These are phyloP conservation scores for Andalucia godoyi DNA, from an alignment of 78 protist species.

Conservation along the genomic window DNA sequence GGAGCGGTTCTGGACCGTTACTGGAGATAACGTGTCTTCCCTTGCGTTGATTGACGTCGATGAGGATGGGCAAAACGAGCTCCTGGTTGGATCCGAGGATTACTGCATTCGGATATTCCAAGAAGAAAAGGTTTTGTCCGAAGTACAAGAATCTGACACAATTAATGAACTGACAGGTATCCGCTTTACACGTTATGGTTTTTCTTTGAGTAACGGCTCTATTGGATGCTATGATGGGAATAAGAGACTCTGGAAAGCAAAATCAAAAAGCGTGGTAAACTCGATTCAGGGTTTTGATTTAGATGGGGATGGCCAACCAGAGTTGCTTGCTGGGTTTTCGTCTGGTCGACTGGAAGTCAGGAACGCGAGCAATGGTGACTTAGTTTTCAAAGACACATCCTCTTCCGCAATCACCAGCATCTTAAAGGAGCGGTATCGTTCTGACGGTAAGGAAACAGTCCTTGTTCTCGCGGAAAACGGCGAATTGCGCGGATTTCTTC, in stretches of 20 bases:
- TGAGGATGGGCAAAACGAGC: conserved; percentile 8
- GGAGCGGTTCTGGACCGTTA: conserved; percentile 29
- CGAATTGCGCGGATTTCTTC: conserved; percentile 20
- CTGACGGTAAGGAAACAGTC: conserved; percentile 6
- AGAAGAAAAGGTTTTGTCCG: conserved; percentile 15
- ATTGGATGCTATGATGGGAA: conserved; percentile 34
- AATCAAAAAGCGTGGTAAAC: conserved; percentile 1
- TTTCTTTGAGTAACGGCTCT: conserved; percentile 33
- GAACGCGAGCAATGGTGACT: not conserved
- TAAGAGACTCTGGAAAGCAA: conserved; percentile 18
- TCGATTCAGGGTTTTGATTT: conserved; percentile 8
- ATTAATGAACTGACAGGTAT: not conserved
- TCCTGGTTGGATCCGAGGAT: conserved; percentile 46
- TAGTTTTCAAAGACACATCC: conserved; percentile 24
- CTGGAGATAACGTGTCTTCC: conserved; percentile 37
- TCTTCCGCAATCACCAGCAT: conserved; percentile 4
- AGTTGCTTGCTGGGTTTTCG: conserved; percentile 27
- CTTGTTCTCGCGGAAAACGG: conserved; percentile 18
- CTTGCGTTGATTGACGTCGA: not conserved
- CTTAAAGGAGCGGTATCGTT: conserved; percentile 29
- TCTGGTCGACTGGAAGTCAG: conserved; percentile 30
- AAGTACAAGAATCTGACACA: conserved; percentile 11
- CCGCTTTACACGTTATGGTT: not conserved
- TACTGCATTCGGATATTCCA: conserved; percentile 26
- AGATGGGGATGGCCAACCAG: conserved; percentile 42